Percentiles rank a stretch among this genome's conserved stretches.
Conservation (phyloP, 129 eudicot genomes). For the Artemisia argyi region DNA sequence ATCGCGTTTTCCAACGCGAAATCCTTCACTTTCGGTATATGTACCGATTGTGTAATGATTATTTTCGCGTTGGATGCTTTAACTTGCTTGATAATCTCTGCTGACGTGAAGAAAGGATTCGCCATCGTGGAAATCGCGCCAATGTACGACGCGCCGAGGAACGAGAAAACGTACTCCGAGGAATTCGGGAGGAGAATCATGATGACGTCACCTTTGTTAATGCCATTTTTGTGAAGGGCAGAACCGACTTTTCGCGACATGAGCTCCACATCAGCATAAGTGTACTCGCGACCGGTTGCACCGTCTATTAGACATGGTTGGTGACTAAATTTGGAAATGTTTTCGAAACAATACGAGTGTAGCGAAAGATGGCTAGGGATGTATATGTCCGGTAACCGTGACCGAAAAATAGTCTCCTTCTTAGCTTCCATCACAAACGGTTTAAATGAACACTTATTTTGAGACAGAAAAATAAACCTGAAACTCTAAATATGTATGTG, state of each 20-base stretch:
- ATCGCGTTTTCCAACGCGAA: slow-evolving; percentile 42
- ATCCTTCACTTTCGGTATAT: slow-evolving; percentile 57
- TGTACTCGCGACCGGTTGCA: slow-evolving; percentile 49
- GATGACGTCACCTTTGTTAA: slow-evolving; percentile 64
- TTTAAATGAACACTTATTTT: not conserved
- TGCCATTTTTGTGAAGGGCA: slow-evolving; percentile 58
- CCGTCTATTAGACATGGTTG: slow-evolving; percentile 81
- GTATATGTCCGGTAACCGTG: slow-evolving; percentile 80
- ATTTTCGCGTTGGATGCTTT: slow-evolving; percentile 69
- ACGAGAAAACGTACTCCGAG: slow-evolving; percentile 78
- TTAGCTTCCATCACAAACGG: slow-evolving; percentile 20
- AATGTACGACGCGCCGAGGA: slow-evolving; percentile 80
- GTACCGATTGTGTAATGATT: slow-evolving; percentile 57
- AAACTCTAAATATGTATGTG: not conserved
- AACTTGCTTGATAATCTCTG: slow-evolving; percentile 78
- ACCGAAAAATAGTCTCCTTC: slow-evolving; percentile 51
- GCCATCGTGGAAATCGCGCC: slow-evolving; percentile 89
- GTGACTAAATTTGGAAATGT: slow-evolving; percentile 39
- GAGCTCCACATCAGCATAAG: slow-evolving; percentile 72
- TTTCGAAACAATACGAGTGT: slow-evolving; percentile 81
- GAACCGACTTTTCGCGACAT: slow-evolving; percentile 56
- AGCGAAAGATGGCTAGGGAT: slow-evolving; percentile 83
- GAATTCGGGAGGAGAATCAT: slow-evolving; percentile 82
- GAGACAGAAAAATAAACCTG: too few species aligned
- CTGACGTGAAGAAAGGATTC: slow-evolving; percentile 76